Conservation (phyloP, 768 basidiomycete species). For the Suillus brevipes region DNA sequence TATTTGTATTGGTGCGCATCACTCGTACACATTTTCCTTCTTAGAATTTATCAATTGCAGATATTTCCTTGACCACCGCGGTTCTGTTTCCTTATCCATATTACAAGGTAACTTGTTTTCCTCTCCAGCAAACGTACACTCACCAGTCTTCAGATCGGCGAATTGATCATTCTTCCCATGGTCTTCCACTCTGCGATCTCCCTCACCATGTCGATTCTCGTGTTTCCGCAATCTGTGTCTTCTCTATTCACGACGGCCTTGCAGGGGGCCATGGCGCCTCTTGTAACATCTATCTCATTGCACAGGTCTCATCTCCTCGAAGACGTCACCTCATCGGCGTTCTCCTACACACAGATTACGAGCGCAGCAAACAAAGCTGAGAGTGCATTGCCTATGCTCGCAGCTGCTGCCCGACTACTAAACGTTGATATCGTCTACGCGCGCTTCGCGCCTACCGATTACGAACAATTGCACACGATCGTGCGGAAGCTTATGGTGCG, state of each 20-base stretch:
- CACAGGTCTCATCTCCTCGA: slow-evolving; percentile 49
- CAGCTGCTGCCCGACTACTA: slow-evolving; percentile 52
- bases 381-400: slow-evolving; percentile 50
- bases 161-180: slow-evolving; percentile 55
- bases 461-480: slow-evolving; percentile 48
- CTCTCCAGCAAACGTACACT: neutral
- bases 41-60: slow-evolving; percentile 31
- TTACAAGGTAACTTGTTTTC: slow-evolving; percentile 40
- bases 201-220: slow-evolving; percentile 47
- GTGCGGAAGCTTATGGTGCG: slow-evolving; percentile 53
- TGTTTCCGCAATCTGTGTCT: slow-evolving; percentile 68
- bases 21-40: neutral
- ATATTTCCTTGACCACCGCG: slow-evolving; percentile 58
- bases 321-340: slow-evolving; percentile 35
- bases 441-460: slow-evolving; percentile 60
- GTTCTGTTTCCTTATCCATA: slow-evolving; percentile 65
- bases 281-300: slow-evolving; percentile 44
- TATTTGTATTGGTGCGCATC: slow-evolving; percentile 51
- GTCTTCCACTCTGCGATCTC: slow-evolving; percentile 58
- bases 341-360: slow-evolving; percentile 35
- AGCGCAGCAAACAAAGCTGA: slow-evolving; percentile 42
- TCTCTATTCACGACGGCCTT: slow-evolving; percentile 55
- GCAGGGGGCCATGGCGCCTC: slow-evolving; percentile 46
- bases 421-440: slow-evolving; percentile 59
- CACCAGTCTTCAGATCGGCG: slow-evolving; percentile 43